A percentile compares a stretch with the other conserved stretches of the same genome.
phyloP scores from a whole-genome alignment of 805 yeast species.

The Zygosaccharomyces pseudorouxii region DNA sequence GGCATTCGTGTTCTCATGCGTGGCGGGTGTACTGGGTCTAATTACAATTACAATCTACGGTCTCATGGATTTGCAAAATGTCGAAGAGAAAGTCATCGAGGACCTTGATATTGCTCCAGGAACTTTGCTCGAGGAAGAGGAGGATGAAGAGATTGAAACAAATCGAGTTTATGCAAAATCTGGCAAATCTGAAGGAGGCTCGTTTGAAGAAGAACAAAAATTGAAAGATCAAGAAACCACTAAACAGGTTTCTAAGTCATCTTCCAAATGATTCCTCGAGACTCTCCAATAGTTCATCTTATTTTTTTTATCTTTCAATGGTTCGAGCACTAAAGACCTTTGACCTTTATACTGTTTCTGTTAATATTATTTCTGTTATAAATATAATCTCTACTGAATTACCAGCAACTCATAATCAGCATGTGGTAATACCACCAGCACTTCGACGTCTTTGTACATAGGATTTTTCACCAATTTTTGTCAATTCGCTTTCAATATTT shows the following conservation, averaged over 20 bases:
- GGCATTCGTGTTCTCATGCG: constrained; percentile 84
- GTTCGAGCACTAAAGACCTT: neutral
- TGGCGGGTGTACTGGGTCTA: constrained; percentile 83
- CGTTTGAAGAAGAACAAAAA: neutral
- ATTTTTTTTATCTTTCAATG: neutral
- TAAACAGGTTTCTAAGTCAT: neutral
- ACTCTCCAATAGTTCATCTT: neutral
- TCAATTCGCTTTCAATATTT: too few species aligned
- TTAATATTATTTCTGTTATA: too few species aligned
- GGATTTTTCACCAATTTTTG: too few species aligned
- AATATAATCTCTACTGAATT: too few species aligned
- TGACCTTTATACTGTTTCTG: too few species aligned
- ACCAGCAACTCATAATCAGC: too few species aligned
- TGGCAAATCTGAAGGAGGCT: constrained; percentile 2
- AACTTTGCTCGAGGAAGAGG: constrained; percentile 34
- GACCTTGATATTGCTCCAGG: constrained; percentile 49
- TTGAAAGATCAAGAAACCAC: neutral
- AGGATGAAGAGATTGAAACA: constrained; percentile 4
- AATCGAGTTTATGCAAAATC: constrained; percentile 3
- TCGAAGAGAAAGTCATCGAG: constrained; percentile 55
- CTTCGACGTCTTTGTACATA: too few species aligned
- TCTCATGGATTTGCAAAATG: constrained; percentile 69
- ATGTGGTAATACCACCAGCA: too few species aligned
- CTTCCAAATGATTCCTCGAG: neutral
- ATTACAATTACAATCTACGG: constrained; percentile 77